These are phyloP conservation scores for Wickerhamiella musiphila DNA, from an alignment of 805 yeast species.

Conservation along the genomic window DNA sequence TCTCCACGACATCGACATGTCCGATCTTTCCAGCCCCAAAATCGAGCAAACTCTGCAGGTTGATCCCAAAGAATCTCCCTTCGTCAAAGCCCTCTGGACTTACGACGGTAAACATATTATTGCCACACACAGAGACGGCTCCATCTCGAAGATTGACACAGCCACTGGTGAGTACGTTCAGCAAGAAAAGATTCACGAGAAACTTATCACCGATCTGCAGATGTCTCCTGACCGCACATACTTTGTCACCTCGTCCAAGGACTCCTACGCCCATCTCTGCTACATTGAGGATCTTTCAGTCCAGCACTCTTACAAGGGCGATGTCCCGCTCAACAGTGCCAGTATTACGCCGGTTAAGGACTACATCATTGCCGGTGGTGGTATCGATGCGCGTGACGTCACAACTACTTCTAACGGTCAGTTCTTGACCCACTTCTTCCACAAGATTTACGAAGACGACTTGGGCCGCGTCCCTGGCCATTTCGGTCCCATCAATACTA, in stretches of 20 bases:
- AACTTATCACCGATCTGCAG: conserved; percentile 69
- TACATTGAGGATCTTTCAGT: conserved; percentile 61
- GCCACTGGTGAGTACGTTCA: conserved; percentile 51
- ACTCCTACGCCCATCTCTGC: conserved; percentile 61
- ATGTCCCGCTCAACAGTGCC: conserved; percentile 90
- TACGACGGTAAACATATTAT: conserved; percentile 55
- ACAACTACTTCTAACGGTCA: conserved; percentile 97
- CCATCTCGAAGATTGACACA: conserved; percentile 62
- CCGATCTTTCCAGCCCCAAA: conserved; percentile 29
- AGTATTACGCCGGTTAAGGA: conserved; percentile 87
- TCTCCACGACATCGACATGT: conserved; percentile 43
- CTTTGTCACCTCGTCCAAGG: conserved; percentile 85
- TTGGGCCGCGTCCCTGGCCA: conserved; percentile 96
- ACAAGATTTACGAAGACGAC: conserved; percentile 88
- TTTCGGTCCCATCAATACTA: conserved; percentile 92
- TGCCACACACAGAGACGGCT: conserved; percentile 81
- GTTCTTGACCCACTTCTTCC: conserved; percentile 91
- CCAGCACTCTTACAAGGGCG: conserved; percentile 63
- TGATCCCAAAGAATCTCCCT: conserved; percentile 15
- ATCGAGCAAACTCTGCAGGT: conserved; percentile 29
- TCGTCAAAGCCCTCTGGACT: conserved; percentile 74
- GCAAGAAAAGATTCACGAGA: conserved; percentile 52
- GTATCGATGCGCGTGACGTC: conserved; percentile 97
- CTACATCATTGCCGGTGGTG: conserved; percentile 90
- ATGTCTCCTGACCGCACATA: conserved; percentile 74